Evolutionary conservation across 2,329 filamentous ascomycete species (phyloP), one percentile per base, ranked within the genome.

Genomic region (Talaromyces sp.): DNA sequence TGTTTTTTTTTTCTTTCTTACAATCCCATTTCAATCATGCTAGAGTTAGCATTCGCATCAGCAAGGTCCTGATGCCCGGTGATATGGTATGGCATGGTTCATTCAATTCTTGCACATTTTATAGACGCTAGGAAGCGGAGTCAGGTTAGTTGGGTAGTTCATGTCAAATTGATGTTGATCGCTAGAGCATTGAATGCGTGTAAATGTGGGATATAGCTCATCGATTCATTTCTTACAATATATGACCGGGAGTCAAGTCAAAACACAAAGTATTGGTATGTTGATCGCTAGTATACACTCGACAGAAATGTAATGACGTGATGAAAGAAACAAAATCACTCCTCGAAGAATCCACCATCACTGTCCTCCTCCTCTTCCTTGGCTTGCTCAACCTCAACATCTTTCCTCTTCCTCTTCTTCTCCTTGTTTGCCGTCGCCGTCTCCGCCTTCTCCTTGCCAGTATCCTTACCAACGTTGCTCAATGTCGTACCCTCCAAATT

Each of bases 311-410:
- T 25, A 8, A 49, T 25, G 15, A 49, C 11, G 33, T 33, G 17
- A 22, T 41, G 33, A 52, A 49, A 7, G 43, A 57, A 11, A 62
- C 3, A 15, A 43, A 45, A 41, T 68, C 49, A 67, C 45, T 72
- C 67, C 63, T 79, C 78, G 60, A 80, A 79, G 69, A 79, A 79
- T 6, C 77, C 78, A n/a, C 75, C 77, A 62, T 79, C 78, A 62
- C 76, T 77, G 13, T 75, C 74, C 13, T 74, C 71, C 17, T 69
- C 68, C 19, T 68, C 62, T 7, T 67, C 49, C 15, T 31, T 57
- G n/a, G 54, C 10, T 67, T 69, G n/a, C 35, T 41, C 45, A 33
- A 31, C 13, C 64, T 63, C 58, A 17, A n/a, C 15, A 33, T 39
- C 62, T 9, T 56, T 27, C 22, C 54, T 43, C 37, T 63, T 63